Evolutionary conservation across 441 rosid genomes (phyloP), one percentile per base, ranked within the genome.

Genomic region (Isatis lusitanica): DNA sequence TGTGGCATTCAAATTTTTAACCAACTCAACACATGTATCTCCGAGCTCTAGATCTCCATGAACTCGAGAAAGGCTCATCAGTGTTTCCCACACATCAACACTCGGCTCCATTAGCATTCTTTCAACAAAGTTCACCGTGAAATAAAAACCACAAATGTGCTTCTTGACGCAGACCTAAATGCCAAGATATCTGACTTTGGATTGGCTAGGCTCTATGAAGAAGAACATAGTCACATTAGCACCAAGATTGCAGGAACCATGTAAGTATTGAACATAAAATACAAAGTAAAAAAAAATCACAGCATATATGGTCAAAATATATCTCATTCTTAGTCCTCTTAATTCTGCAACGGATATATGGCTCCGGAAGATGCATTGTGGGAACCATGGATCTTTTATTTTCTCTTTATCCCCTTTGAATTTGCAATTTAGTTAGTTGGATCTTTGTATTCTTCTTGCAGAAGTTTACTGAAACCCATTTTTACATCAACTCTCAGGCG

Each of bases 61-160:
- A 70, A 83, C 46, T 83, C 66, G 0, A 66, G 85, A n/a, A 24
- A 53, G 2, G n/a, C 28, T 53, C 59, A 53, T 53, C 9, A 53
- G 38, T 15, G 38, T 53, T 3, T 53, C 59, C 59, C 59, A 53
- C 59, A 53, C 59, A 15, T 53, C 17, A 53, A 53, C 59, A 53
- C 59, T 53, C 2, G 59, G 59, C 36, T 53, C 59, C 36, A 53
- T 15, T 1, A 36, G 11, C 88, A 92, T 85, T 50, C 79, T 83
- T 60, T 84, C 86, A 4, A 60, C 74, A 74, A 17, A 79, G 44
- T 58, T 17, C 63, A 58, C 44, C 63, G 63, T 58, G 63, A 58
- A 44, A 58, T 58, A 10, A 58, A 58, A 12, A 36, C 62, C 40
- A 56, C 21, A 7, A 56, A 56, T n/a, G 62, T 56, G n/a, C 62